phyloP scores from a whole-genome alignment of 495 filamentous ascomycete genomes.

The Trichoderma reesei region DNA sequence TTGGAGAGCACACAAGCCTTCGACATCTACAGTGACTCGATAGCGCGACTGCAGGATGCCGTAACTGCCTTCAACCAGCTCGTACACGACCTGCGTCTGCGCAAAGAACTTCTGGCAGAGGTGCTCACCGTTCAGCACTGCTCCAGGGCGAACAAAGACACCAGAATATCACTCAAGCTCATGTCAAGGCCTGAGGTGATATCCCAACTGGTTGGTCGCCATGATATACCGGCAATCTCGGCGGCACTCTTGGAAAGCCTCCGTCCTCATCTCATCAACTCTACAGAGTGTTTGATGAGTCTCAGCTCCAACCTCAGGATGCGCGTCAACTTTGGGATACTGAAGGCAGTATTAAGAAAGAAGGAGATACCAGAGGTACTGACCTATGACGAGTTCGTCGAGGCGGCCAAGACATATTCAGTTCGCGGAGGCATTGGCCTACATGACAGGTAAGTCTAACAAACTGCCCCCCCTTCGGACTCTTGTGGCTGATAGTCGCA shows the following conservation, averaged over 20 bases:
- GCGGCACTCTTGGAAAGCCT: background rate
- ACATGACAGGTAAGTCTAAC: conserved; percentile 24
- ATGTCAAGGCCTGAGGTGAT: background rate
- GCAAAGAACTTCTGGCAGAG: background rate
- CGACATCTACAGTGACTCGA: background rate
- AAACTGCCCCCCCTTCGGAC: background rate
- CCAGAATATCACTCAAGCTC: background rate
- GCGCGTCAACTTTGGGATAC: conserved; percentile 47
- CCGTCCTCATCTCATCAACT: background rate
- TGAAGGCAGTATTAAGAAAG: conserved; percentile 38
- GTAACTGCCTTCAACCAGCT: background rate
- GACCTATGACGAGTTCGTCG: conserved; percentile 39
- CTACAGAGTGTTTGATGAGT: background rate
- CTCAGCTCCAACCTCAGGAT: conserved; percentile 22
- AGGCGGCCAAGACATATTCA: conserved; percentile 29
- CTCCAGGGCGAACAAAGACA: background rate
- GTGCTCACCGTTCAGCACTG: background rate
- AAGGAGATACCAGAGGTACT: conserved; percentile 25
- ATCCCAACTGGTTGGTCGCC: background rate
- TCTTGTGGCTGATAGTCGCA: background rate
- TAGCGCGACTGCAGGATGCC: background rate
- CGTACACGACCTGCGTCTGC: background rate
- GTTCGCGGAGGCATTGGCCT: conserved; percentile 25
- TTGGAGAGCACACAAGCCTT: background rate
- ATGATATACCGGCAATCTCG: background rate